Percentiles rank a stretch among this genome's conserved stretches.
phyloP scores from a whole-genome alignment of 495 filamentous ascomycete genomes.

The Penicillium macrosclerotiorum region DNA sequence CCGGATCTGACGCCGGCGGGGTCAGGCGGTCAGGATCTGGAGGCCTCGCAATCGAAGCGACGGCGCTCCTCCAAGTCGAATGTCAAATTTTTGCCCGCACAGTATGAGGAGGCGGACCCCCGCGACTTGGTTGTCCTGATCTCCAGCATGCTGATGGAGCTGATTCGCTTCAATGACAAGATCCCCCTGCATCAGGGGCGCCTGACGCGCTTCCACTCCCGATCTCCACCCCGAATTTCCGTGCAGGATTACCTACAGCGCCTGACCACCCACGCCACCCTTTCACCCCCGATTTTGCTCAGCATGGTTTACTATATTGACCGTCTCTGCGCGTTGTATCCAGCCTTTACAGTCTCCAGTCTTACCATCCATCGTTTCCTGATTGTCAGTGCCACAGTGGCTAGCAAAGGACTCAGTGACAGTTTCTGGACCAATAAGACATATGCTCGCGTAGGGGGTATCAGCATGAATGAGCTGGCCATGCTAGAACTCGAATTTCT shows the following conservation, averaged over 20 bases:
- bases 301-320: constrained; percentile 99
- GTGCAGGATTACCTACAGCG: constrained; percentile 90
- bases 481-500: constrained; percentile 94
- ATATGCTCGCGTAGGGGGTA: constrained; percentile 90
- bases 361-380: constrained; percentile 96
- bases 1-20: constrained; percentile 37
- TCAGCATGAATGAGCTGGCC: constrained; percentile 82
- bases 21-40: constrained; percentile 46
- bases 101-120: constrained; percentile 75
- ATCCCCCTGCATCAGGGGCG: constrained; percentile 80
- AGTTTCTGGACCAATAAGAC: constrained; percentile 97
- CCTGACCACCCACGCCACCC: constrained; percentile 87
- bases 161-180: constrained; percentile 88
- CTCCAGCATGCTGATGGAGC: constrained; percentile 90
- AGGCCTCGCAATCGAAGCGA: constrained; percentile 52
- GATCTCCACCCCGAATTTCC: constrained; percentile 90
- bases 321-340: constrained; percentile 85
- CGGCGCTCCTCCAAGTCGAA: constrained; percentile 52
- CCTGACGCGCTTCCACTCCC: constrained; percentile 92
- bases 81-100: constrained; percentile 68
- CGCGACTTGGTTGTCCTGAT: constrained; percentile 87
- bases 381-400: constrained; percentile 92
- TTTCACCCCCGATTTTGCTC: constrained; percentile 92
- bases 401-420: constrained; percentile 92
- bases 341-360: constrained; percentile 89